These are phyloP conservation scores for Gloeophyllum trabeum DNA, from an alignment of 768 basidiomycete genomes.

Conservation along the genomic window DNA sequence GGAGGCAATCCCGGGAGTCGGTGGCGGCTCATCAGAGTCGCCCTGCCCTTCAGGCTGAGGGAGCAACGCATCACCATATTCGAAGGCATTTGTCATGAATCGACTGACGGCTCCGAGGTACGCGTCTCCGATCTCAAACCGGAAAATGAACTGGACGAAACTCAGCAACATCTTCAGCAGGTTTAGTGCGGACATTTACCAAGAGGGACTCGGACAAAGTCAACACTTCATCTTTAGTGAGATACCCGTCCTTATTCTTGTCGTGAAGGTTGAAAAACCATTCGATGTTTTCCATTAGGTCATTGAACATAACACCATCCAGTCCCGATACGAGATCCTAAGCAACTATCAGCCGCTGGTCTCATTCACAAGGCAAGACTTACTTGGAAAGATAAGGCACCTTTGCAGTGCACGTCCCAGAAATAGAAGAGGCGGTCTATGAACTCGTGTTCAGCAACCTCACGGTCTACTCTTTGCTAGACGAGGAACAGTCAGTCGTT, in stretches of 20 bases:
- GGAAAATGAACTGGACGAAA: constrained; percentile 83
- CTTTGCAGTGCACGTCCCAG: constrained; percentile 79
- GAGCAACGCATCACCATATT: constrained; percentile 91
- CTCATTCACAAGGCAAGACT: constrained; percentile 12
- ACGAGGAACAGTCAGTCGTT: constrained; percentile 2
- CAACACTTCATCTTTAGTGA: constrained; percentile 94
- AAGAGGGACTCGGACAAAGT: constrained; percentile 91
- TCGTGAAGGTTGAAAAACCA: constrained; percentile 98
- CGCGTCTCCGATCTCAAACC: constrained; percentile 91
- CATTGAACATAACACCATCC: constrained; percentile 89
- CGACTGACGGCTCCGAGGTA: constrained; percentile 94
- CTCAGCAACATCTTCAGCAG: constrained; percentile 2
- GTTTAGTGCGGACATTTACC: constrained; percentile 30
- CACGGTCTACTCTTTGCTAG: constrained; percentile 79
- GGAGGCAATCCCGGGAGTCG: constrained; percentile 41
- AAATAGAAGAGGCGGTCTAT: constrained; percentile 90
- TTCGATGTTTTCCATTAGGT: constrained; percentile 96
- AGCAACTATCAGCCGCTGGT: background rate
- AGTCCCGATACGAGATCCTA: constrained; percentile 86
- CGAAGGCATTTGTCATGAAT: constrained; percentile 97
- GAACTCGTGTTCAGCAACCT: constrained; percentile 92
- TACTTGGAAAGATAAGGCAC: constrained; percentile 86
- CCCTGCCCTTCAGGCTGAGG: constrained; percentile 34
- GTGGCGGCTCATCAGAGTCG: constrained; percentile 25
- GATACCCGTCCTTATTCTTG: constrained; percentile 90